Percentiles rank a stretch among this genome's conserved stretches.
phyloP scores from a whole-genome alignment of 208 protist species.

The Angomonas deanei region DNA sequence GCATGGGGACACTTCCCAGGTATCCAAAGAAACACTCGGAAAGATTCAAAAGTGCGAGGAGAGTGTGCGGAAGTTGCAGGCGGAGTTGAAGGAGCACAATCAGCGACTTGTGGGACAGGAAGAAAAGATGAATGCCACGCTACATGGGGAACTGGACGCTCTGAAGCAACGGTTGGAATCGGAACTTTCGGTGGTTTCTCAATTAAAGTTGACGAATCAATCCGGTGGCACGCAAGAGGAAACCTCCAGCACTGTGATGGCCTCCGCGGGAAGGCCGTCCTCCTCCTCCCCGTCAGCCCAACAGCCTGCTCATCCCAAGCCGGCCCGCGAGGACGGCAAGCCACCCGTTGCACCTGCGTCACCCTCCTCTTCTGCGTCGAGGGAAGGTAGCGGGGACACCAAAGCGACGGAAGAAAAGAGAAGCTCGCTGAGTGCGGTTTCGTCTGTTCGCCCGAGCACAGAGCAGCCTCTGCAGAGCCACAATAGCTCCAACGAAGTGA shows the following conservation, averaged over 20 bases:
- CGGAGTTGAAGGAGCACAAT: too few relatives aligned
- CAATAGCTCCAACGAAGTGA: not conserved
- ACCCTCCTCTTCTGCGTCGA: not conserved
- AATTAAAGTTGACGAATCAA: too few relatives aligned
- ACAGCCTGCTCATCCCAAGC: not conserved
- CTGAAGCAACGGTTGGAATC: conserved; percentile 16
- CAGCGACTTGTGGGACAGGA: too few relatives aligned
- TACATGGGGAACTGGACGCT: conserved; percentile 11
- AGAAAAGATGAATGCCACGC: too few relatives aligned
- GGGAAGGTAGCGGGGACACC: not conserved
- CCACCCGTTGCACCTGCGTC: not conserved
- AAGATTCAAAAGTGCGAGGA: too few relatives aligned
- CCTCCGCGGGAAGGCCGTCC: not conserved
- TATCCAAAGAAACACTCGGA: too few relatives aligned
- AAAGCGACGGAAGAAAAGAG: not conserved
- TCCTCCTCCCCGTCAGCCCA: not conserved
- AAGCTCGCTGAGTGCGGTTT: conserved; percentile 21
- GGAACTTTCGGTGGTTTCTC: too few relatives aligned
- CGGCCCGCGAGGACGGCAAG: too few relatives aligned
- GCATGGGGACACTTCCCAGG: too few relatives aligned
- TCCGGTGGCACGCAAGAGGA: not conserved
- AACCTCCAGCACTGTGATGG: conserved; percentile 6
- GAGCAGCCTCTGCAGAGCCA: conserved; percentile 16
- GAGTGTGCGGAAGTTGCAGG: too few relatives aligned
- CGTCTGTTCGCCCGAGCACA: conserved; percentile 18